phyloP scores from a whole-genome alignment of 2,329 filamentous ascomycete genomes.

The Pezicula carpinea region DNA sequence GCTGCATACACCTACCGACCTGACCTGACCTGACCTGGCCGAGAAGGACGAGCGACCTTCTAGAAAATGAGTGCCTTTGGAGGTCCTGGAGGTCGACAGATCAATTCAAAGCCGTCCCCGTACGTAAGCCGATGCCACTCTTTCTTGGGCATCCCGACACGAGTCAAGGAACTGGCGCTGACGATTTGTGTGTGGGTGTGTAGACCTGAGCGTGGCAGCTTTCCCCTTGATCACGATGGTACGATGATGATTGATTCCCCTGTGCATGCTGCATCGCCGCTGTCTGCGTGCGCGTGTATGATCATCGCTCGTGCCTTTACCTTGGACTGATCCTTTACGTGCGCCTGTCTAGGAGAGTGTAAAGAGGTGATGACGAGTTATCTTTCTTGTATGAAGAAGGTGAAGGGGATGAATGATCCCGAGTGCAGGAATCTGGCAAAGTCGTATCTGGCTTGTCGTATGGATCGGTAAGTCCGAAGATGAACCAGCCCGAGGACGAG shows the following conservation, averaged over 20 bases:
- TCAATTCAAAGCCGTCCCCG: constrained; percentile 65
- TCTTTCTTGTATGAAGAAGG: constrained; percentile 79
- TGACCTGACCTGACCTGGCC: too few relatives aligned
- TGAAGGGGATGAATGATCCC: constrained; percentile 78
- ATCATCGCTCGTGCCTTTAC: not conserved
- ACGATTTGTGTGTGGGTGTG: not conserved
- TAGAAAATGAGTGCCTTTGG: constrained; percentile 62
- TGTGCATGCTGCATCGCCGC: not conserved
- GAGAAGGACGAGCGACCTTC: too few relatives aligned
- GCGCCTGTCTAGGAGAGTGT: constrained; percentile 68
- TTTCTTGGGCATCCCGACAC: not conserved
- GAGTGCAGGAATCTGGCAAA: constrained; percentile 84
- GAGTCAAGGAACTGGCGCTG: constrained; percentile 1
- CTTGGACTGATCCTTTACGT: constrained; percentile 2
- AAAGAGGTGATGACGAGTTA: constrained; percentile 84
- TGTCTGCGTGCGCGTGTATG: not conserved
- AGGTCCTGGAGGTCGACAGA: constrained; percentile 61
- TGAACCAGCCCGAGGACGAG: too few relatives aligned
- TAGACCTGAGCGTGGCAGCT: constrained; percentile 87
- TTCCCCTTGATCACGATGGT: constrained; percentile 94
- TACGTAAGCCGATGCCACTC: constrained; percentile 36
- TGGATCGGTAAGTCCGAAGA: constrained; percentile 70
- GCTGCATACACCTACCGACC: too few relatives aligned
- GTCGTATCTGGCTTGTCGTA: constrained; percentile 82
- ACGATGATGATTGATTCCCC: constrained; percentile 18